Evolutionary conservation across 1,139 yeast genomes (phyloP).

Genomic region (Kodamaea fungicola): DNA sequence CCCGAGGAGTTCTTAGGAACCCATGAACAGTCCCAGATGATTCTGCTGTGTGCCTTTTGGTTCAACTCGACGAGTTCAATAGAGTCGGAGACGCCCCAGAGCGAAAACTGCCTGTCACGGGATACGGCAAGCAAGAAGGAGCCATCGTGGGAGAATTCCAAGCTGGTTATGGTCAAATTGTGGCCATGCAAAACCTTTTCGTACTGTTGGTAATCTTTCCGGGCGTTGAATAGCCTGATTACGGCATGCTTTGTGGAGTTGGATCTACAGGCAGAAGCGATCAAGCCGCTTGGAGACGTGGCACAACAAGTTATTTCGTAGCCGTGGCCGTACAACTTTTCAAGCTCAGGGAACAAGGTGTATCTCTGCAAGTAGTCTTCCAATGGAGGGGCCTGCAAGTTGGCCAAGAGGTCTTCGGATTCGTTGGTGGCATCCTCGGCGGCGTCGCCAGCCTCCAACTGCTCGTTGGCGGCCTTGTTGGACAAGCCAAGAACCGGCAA

Average conservation of each 20-base stretch:
- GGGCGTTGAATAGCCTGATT: slow-evolving; percentile 66
- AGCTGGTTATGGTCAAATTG: slow-evolving; percentile 77
- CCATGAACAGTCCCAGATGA: slow-evolving; percentile 97
- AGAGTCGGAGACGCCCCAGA: slow-evolving; percentile 60
- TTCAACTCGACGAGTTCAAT: slow-evolving; percentile 40
- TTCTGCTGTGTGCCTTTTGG: slow-evolving; percentile 81
- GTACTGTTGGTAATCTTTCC: slow-evolving; percentile 40
- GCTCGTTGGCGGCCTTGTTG: slow-evolving; percentile 72
- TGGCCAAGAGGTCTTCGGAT: slow-evolving; percentile 42
- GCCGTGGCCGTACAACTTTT: slow-evolving; percentile 95
- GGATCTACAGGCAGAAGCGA: slow-evolving; percentile 92
- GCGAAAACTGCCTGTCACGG: slow-evolving; percentile 81
- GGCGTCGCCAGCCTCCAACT: slow-evolving; percentile 39
- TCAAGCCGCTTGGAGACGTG: slow-evolving; percentile 61
- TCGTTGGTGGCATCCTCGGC: slow-evolving; percentile 36
- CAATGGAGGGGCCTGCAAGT: slow-evolving; percentile 61
- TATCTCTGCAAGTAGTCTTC: slow-evolving; percentile 90
- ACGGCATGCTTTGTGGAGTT: slow-evolving; percentile 84
- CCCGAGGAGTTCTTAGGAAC: slow-evolving; percentile 37
- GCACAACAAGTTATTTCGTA: slow-evolving; percentile 86
- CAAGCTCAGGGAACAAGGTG: slow-evolving; percentile 92
- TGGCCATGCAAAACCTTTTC: slow-evolving; percentile 54
- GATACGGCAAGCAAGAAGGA: slow-evolving; percentile 73
- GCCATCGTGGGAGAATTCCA: slow-evolving; percentile 74
- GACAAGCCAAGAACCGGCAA: slow-evolving; percentile 93